These are phyloP conservation scores for Nevesoporus exiguus DNA, from an alignment of 768 basidiomycete species.

Conservation along the genomic window DNA sequence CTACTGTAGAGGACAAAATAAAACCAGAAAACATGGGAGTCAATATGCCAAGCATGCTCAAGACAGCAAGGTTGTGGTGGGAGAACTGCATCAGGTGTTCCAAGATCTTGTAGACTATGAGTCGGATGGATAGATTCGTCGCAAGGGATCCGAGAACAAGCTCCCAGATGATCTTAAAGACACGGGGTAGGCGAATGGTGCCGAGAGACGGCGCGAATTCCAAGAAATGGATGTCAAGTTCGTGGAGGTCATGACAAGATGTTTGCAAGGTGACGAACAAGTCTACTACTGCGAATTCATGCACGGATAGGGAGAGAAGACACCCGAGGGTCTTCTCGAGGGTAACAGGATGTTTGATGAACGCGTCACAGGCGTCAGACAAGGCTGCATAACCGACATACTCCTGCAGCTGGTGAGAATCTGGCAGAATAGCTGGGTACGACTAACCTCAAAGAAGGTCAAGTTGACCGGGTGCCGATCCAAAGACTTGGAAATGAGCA, in stretches of 20 bases:
- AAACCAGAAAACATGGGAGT: constrained; percentile 41
- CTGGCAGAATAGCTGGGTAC: constrained; percentile 21
- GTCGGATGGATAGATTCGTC: constrained; percentile 43
- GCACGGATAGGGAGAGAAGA: constrained; percentile 62
- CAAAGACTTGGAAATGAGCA: constrained; percentile 63
- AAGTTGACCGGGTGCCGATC: constrained; percentile 52
- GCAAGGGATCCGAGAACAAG: constrained; percentile 37
- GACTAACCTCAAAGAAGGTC: constrained; percentile 63
- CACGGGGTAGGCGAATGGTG: constrained; percentile 55
- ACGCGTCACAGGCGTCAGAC: constrained; percentile 51
- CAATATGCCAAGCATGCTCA: constrained; percentile 58
- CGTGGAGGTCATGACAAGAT: constrained; percentile 38
- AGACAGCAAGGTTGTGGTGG: constrained; percentile 68
- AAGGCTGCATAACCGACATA: constrained; percentile 65
- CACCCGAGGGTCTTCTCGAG: constrained; percentile 60
- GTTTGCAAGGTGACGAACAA: constrained; percentile 49
- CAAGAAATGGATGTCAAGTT: constrained; percentile 40
- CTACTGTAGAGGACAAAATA: constrained; percentile 21
- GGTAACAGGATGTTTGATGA: constrained; percentile 46
- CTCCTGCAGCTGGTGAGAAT: constrained; percentile 12
- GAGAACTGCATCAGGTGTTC: constrained; percentile 57
- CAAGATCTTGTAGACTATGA: constrained; percentile 55
- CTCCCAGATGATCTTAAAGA: constrained; percentile 58
- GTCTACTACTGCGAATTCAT: constrained; percentile 56
- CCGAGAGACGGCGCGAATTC: constrained; percentile 40